Evolutionary conservation across 2,329 filamentous ascomycete genomes (phyloP), one percentile per base, ranked within the genome.

Genomic region (Myotisia sp.): DNA sequence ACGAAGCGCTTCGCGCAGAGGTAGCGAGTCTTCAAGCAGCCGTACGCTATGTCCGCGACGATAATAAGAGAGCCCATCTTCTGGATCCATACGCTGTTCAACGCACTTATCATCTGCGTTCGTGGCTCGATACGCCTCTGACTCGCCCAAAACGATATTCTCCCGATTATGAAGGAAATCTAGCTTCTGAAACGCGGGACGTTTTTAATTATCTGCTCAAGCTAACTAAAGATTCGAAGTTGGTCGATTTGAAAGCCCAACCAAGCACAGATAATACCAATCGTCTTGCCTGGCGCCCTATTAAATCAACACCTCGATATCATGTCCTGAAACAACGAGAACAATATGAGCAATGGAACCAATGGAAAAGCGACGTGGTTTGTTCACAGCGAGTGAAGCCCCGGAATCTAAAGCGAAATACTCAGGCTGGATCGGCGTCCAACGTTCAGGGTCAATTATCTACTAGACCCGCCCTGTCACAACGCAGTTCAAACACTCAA

Each of bases 301-400:
- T 54, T 3, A 60, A 61, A 33, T 53, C 57, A 13, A 61, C 59
- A 18, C 53, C 59, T 12, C 50, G 55, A 6, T 64, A 63, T 42
- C 57, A 58, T 37, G 51, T 60, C 4, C 54, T 63, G 5, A 54
- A 55, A 24, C 60, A 62, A 34, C 57, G 60, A 21, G 61, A 64
- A 40, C 52, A 62, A 29, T 61, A 60, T 41, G 59, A 63, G 40
- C 58, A 57, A 37, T 63, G 62, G 59, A 49, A 54, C 10, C 56
- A 60, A 45, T 61, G 58, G 59, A 53, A 53, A 34, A 50, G 59
- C 17, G 58, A 61, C 14, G 54, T 62, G 33, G 56, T 54, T 14
- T 39, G 47, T 34, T 47, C 55, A 18, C 55, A 59, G 34, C 50
- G 56, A 21, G 51, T 56, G 39, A 51, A 53, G 29, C 37, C 52